These are phyloP conservation scores for Mortierella sp. DNA, from an alignment of 371 early-diverging fungal genomes.

Conservation along the genomic window DNA sequence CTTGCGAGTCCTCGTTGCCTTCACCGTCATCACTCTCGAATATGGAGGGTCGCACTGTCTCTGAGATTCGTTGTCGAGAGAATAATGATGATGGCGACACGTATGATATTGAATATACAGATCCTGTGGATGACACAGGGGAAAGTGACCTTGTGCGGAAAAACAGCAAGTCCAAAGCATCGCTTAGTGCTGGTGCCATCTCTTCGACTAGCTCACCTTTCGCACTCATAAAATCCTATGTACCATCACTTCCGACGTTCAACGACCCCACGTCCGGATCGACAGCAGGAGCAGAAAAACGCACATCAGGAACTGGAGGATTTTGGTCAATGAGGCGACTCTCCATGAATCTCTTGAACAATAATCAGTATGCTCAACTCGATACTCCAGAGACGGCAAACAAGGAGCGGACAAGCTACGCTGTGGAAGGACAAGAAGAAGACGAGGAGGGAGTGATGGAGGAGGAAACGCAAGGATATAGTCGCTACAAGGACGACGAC, in stretches of 20 bases:
- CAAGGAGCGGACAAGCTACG: neutral
- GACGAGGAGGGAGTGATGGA: slow-evolving; percentile 1
- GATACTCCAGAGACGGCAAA: neutral
- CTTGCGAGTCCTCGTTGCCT: slow-evolving; percentile 24
- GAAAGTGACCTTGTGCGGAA: too few species aligned
- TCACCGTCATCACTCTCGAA: slow-evolving; percentile 9
- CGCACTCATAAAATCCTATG: slow-evolving; percentile 34
- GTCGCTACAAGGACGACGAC: neutral
- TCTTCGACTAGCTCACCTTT: slow-evolving; percentile 24
- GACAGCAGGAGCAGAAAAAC: neutral
- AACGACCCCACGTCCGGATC: neutral
- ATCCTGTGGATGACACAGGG: neutral
- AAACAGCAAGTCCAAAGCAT: too few species aligned
- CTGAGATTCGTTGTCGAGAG: slow-evolving; percentile 11
- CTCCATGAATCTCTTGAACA: slow-evolving; percentile 30
- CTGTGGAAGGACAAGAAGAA: neutral
- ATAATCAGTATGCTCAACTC: slow-evolving; percentile 17
- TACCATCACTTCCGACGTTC: slow-evolving; percentile 22
- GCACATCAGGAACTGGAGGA: slow-evolving; percentile 1
- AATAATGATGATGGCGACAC: slow-evolving; percentile 3
- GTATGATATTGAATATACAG: neutral
- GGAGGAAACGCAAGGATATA: neutral
- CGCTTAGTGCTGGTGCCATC: too few species aligned
- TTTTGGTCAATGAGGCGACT: slow-evolving; percentile 40
- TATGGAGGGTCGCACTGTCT: slow-evolving; percentile 18